phyloP scores from a whole-genome alignment of 1,284 basidiomycete genomes.

The Vanrija sp. region DNA sequence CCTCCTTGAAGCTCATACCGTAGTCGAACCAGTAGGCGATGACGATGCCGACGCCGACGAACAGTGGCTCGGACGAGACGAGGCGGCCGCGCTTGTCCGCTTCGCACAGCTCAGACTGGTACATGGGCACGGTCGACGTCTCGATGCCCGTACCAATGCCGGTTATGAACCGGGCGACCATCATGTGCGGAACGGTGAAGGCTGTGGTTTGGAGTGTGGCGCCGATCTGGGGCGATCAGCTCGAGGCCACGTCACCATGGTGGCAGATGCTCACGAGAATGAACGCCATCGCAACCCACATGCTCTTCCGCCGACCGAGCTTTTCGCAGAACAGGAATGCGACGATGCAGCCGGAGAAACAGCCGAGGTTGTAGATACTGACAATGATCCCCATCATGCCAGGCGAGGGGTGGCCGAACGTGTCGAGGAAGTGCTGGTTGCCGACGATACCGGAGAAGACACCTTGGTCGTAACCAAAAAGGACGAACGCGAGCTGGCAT shows the following conservation, averaged over 20 bases:
- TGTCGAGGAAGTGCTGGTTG: constrained; percentile 10
- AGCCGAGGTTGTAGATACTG: constrained; percentile 15
- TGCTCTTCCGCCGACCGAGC: constrained; percentile 7
- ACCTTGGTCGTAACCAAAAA: constrained; percentile 9
- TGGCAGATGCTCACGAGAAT: constrained; percentile 1
- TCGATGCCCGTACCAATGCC: constrained; percentile 9
- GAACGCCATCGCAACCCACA: constrained; percentile 13
- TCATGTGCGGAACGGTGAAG: constrained; percentile 2
- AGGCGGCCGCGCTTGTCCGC: constrained; percentile 5
- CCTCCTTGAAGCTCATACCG: constrained; percentile 2
- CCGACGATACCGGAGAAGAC: constrained; percentile 10
- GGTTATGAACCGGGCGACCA: constrained; percentile 3
- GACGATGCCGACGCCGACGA: constrained; percentile 9
- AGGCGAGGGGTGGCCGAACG: constrained; percentile 5
- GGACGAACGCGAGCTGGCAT: constrained; percentile 6
- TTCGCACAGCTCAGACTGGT: constrained; percentile 9
- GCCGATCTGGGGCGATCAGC: not conserved
- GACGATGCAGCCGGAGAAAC: constrained; percentile 11
- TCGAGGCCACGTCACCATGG: too few relatives aligned
- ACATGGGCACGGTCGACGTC: constrained; percentile 2
- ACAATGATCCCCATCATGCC: constrained; percentile 13
- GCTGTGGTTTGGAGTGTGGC: constrained; percentile 5
- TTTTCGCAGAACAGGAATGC: constrained; percentile 7
- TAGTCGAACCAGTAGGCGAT: constrained; percentile 13
- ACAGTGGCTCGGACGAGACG: constrained; percentile 4